A percentile compares a stretch with the other conserved stretches of the same genome.
Evolutionary conservation across 2,329 filamentous ascomycete species (phyloP).

Genomic region (Mycosphaerella sp.): DNA sequence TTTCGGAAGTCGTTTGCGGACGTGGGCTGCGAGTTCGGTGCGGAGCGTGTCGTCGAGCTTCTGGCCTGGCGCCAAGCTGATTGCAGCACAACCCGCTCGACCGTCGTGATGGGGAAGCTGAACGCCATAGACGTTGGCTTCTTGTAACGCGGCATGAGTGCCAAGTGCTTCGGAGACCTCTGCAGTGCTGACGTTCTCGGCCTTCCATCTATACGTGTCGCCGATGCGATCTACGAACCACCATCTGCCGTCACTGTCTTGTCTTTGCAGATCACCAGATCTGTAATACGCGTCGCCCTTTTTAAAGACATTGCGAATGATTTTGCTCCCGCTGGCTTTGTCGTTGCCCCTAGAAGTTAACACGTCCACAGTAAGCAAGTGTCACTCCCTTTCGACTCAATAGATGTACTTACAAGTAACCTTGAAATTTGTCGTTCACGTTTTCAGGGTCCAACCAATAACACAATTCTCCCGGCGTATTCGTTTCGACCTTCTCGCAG

Average conservation of each 20-base stretch:
- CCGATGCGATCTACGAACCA: slow-evolving; percentile 76
- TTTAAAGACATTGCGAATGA: slow-evolving; percentile 64
- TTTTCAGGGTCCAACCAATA: slow-evolving; percentile 62
- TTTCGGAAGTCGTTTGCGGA: slow-evolving; percentile 54
- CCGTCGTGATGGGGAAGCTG: slow-evolving; percentile 74
- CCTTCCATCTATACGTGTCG: slow-evolving; percentile 75
- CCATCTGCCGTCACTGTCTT: slow-evolving; percentile 62
- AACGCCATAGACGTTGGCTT: slow-evolving; percentile 85
- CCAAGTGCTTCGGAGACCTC: slow-evolving; percentile 75
- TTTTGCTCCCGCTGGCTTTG: slow-evolving; percentile 64
- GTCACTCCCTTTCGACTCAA: too few species aligned
- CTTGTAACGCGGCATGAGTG: slow-evolving; percentile 58
- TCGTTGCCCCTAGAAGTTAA: slow-evolving; percentile 49
- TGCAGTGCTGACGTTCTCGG: slow-evolving; percentile 39
- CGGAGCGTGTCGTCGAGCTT: slow-evolving; percentile 32
- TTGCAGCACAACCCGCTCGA: slow-evolving; percentile 71
- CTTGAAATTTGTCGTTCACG: slow-evolving; percentile 63
- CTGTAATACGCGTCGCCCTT: slow-evolving; percentile 79
- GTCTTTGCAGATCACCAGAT: slow-evolving; percentile 73
- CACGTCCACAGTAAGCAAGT: too few species aligned
- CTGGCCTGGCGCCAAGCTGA: slow-evolving; percentile 47
- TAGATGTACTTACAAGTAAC: slow-evolving; percentile 54
- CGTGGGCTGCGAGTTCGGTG: slow-evolving; percentile 55
- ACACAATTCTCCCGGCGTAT: slow-evolving; percentile 69
- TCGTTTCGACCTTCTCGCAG: slow-evolving; percentile 53